Evolutionary conservation across 164 flowering plant genomes (phyloP), one percentile per base, ranked within the genome.

Genomic region (Buxus sempervirens): DNA sequence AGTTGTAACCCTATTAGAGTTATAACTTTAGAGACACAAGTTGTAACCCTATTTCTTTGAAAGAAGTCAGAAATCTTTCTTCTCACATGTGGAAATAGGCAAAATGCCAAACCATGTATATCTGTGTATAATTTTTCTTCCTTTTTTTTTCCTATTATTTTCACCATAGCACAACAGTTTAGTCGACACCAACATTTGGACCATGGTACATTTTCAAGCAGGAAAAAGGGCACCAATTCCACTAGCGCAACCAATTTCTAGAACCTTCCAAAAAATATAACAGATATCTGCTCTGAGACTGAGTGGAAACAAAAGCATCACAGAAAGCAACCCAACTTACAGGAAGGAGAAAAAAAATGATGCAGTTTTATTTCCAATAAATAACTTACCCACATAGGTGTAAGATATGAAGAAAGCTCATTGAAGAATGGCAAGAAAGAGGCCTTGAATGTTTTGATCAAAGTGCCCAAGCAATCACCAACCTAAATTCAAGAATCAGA

Each of bases 361-460:
- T 5, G 22, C 1, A 51, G 14, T 27, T 57, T 27, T 22, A 36
- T 15, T 21, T 21, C n/a, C 45, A 27, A 64, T 32, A 23, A 26
- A 61, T 24, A 63, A 89, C 95, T 81, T 82, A 94, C 98, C 98
- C 93, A 90, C 97, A 91, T 91, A 72, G 96, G 97, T 54, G 91
- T 91, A 13, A 94, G 68, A 73, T 91, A 91, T 25, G 97, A 76
- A 8, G 93, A 78, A 54, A 94, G 87, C 74, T 89, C 93, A 73
- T 94, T 93, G 79, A 91, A 94, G 90, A 88, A 94, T 14, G 98
- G 97, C 81, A 94, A 81, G 83, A 94, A 96, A 26, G 97, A 77
- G 12, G 86, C 88, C 78, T 91, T 93, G 72, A 88, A 96, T 69
- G 91, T 89, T 77, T 96, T 96, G 67, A 96, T 88, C 83, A 96